Conservation (phyloP, 495 filamentous ascomycete species). For the Penicillium silybi region DNA sequence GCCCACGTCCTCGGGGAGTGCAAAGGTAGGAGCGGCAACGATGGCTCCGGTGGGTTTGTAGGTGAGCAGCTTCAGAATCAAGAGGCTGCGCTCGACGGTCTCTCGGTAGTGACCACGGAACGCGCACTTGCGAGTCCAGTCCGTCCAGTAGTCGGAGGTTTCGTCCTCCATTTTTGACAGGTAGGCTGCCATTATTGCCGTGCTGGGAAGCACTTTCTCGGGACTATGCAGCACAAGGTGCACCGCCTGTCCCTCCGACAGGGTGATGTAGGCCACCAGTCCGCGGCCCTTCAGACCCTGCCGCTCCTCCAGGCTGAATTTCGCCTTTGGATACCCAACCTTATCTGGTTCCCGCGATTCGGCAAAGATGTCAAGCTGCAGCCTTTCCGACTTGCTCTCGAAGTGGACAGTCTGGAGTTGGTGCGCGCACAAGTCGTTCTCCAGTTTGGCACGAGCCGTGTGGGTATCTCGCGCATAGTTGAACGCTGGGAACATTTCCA, state of each 20-base stretch:
- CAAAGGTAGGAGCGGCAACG: slow-evolving; percentile 57
- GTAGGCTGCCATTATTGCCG: slow-evolving; percentile 47
- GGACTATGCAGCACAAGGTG: slow-evolving; percentile 59
- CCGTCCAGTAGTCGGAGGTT: slow-evolving; percentile 63
- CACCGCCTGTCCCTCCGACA: slow-evolving; percentile 62
- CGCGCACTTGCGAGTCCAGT: slow-evolving; percentile 64
- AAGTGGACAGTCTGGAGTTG: slow-evolving; percentile 60
- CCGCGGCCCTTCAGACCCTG: slow-evolving; percentile 54
- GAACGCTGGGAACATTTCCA: slow-evolving; percentile 68
- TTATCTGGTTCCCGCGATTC: slow-evolving; percentile 52
- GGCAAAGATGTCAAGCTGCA: slow-evolving; percentile 63
- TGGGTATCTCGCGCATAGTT: slow-evolving; percentile 61
- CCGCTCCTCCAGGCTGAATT: slow-evolving; percentile 49
- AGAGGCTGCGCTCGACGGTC: slow-evolving; percentile 60
- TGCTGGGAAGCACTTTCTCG: slow-evolving; percentile 38
- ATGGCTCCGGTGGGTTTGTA: slow-evolving; percentile 60
- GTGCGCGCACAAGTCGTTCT: slow-evolving; percentile 27
- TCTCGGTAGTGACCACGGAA: slow-evolving; percentile 70
- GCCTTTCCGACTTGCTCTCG: slow-evolving; percentile 48
- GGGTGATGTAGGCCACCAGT: slow-evolving; percentile 50
- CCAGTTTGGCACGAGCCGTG: slow-evolving; percentile 28
- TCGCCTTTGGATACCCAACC: slow-evolving; percentile 41
- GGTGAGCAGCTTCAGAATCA: slow-evolving; percentile 69
- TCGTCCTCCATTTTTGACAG: slow-evolving; percentile 58
- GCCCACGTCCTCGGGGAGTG: slow-evolving; percentile 68